Evolutionary conservation across 2,329 filamentous ascomycete genomes (phyloP).

Genomic region (Microsporum ferrugineum): DNA sequence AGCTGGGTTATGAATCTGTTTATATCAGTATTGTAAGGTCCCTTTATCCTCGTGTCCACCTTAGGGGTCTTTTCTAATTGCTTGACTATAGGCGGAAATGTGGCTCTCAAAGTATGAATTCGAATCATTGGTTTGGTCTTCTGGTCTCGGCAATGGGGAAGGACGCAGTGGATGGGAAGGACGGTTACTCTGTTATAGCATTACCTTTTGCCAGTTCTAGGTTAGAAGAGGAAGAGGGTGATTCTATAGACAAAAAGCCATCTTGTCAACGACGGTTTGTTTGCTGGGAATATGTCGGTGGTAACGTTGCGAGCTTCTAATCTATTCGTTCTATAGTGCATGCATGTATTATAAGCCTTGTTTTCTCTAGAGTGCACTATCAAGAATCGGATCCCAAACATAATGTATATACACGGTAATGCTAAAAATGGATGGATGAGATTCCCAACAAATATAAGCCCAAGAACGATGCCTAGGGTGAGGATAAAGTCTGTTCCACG

Average conservation of each 20-base stretch:
- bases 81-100: conserved; percentile 5
- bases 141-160: conserved; percentile 24
- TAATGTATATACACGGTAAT: neutral
- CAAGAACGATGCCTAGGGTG: neutral
- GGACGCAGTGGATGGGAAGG: conserved; percentile 28
- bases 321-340: neutral
- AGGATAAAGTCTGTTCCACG: neutral
- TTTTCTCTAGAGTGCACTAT: neutral
- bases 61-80: neutral
- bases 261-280: conserved; percentile 17
- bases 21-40: conserved; percentile 26
- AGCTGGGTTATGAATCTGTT: conserved; percentile 32
- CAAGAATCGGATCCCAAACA: neutral
- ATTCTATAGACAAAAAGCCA: neutral
- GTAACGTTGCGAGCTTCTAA: conserved; percentile 9
- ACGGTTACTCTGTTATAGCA: conserved; percentile 29
- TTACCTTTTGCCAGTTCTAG: conserved; percentile 2
- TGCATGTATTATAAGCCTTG: neutral
- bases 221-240: neutral
- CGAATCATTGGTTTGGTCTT: conserved; percentile 27
- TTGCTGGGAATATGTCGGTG: conserved; percentile 32
- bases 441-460: neutral
- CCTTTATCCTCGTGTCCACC: neutral
- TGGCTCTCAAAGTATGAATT: neutral
- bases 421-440: neutral